A percentile compares a stretch with the other conserved stretches of the same genome.
These are phyloP conservation scores for Rhodotorula graminis DNA, from an alignment of 768 basidiomycete genomes.

Conservation along the genomic window DNA sequence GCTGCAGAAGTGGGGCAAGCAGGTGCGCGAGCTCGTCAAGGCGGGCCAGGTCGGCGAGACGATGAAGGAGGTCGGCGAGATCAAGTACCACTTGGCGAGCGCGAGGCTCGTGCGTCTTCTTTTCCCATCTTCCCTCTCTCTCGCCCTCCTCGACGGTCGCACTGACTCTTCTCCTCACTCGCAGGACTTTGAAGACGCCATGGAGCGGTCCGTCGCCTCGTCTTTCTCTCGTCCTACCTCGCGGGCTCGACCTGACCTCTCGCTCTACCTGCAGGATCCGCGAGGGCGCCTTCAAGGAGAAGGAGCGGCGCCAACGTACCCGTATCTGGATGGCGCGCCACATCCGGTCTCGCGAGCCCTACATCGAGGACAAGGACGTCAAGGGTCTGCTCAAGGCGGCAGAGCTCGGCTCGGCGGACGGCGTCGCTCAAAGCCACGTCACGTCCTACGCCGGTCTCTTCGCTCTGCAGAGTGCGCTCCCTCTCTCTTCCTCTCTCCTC, in stretches of 20 bases:
- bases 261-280: conserved; percentile 1
- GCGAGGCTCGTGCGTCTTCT: conserved; percentile 17
- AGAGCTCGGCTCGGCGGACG: conserved; percentile 33
- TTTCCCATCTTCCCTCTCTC: background rate
- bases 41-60: conserved; percentile 5
- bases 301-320: conserved; percentile 13
- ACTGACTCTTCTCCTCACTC: background rate
- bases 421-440: conserved; percentile 14
- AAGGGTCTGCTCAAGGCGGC: conserved; percentile 23
- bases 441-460: conserved; percentile 21
- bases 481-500: too few relatives aligned
- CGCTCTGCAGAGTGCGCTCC: conserved; percentile 18
- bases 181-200: conserved; percentile 33
- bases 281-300: conserved; percentile 30
- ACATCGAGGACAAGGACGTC: conserved; percentile 26
- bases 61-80: conserved; percentile 29
- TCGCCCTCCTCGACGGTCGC: background rate
- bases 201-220: conserved; percentile 5
- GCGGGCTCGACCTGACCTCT: background rate
- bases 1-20: conserved; percentile 17
- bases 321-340: conserved; percentile 20
- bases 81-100: conserved; percentile 23
- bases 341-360: conserved; percentile 24
- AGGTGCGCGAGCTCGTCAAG: conserved; percentile 24
- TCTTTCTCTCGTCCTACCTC: background rate